Evolutionary conservation across 768 basidiomycete species (phyloP), one percentile per base, ranked within the genome.

Genomic region (Hypholoma sublateritium): DNA sequence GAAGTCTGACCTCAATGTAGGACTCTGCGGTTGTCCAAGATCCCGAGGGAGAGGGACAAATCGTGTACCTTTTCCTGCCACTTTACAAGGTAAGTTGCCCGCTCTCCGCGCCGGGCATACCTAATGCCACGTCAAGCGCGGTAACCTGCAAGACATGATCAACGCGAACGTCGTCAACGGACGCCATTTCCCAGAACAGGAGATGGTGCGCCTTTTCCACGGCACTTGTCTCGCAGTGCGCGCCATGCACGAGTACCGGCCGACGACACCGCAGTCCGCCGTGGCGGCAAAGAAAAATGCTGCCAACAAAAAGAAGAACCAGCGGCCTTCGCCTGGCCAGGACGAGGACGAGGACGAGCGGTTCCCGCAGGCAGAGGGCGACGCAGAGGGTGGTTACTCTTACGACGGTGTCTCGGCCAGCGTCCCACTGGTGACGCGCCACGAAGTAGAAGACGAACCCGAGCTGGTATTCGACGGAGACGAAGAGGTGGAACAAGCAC

Each of bases 11-110:
- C 25, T 22, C 39, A 35, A 11, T 35, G 1, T 52, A 93, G 91
- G 95, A 98, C 67, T 95, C 95, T 13, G 93, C 95, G 1, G 93
- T 96, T 4, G 88, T 95, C 1, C 94, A 97, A 71, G 95, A 98
- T 66, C 88, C 91, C 34, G 88, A 90, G 57, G 95, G 93, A 13
- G 94, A 95, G 47, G 94, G 93, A 11, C 90, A 96, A 71, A 90
- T 98, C 56, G 93, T 97, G 28, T 98, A 97, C 70, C 86, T 98
- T 53, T 98, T 99, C 79, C 77, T 98, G 5, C 97, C 97, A 0
- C 78, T 93, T 34, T 98, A 95, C 77, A 89, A 92, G 79, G 92
- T 89, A 44, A 36, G 75, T 65, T n/a, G 43, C 21, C 47, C 28
- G 39, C 24, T 19, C 7, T 14, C 35, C 21, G 49, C 5, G 6